These are phyloP conservation scores for Pleurotus pulmonarius DNA, from an alignment of 768 basidiomycete species.

Conservation along the genomic window DNA sequence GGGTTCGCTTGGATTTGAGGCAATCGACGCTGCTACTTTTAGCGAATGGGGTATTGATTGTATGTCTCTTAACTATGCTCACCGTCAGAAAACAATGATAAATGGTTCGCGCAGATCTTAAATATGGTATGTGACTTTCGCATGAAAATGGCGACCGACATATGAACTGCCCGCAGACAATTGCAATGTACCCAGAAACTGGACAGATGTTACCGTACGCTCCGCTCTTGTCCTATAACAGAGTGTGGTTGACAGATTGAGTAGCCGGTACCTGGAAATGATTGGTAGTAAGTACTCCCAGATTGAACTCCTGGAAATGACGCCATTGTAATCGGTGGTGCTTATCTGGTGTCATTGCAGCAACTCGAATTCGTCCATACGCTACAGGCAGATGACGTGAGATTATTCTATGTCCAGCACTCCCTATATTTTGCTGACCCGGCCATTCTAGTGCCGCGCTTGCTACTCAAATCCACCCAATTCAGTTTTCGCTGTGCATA, in stretches of 20 bases:
- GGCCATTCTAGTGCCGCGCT: conserved; percentile 37
- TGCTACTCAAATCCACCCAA: conserved; percentile 35
- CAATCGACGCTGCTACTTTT: conserved; percentile 49
- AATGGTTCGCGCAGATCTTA: conserved; percentile 25
- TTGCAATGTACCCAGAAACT: conserved; percentile 47
- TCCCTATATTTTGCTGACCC: neutral
- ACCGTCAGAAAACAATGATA: neutral
- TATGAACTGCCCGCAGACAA: conserved; percentile 32
- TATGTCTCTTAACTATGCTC: neutral
- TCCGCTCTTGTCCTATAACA: neutral
- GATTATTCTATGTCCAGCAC: conserved; percentile 11
- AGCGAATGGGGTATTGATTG: conserved; percentile 51
- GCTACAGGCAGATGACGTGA: conserved; percentile 56
- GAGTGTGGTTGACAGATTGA: too few species aligned
- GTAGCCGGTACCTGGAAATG: conserved; percentile 30
- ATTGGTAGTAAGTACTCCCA: conserved; percentile 42
- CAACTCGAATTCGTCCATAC: conserved; percentile 53
- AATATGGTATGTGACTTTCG: conserved; percentile 37
- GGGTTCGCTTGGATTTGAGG: conserved; percentile 47
- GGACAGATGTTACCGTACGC: conserved; percentile 39
- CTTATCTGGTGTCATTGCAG: conserved; percentile 18
- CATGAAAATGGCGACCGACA: neutral
- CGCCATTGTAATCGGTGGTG: neutral
- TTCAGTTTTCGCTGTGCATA: conserved; percentile 48
- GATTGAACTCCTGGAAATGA: too few species aligned